A percentile compares a stretch with the other conserved stretches of the same genome.
Conservation (phyloP, 495 filamentous ascomycete species). For the Penicillium dipodomyicola region DNA sequence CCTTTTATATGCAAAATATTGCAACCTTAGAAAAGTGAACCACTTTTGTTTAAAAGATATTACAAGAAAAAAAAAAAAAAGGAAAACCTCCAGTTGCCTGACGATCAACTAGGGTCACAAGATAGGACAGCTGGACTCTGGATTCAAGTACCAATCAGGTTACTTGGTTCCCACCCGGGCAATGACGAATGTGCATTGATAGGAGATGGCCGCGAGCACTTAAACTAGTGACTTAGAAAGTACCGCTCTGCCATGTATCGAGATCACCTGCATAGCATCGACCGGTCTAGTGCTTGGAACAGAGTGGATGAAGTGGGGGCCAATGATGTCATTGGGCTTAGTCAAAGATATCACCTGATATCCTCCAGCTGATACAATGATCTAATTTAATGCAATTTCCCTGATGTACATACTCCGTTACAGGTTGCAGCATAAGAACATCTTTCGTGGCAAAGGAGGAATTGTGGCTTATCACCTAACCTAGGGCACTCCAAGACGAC, state of each 20-base stretch:
- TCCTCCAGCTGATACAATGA: background rate
- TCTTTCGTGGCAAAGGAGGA: background rate
- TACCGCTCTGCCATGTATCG: slow-evolving; percentile 4
- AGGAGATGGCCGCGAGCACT: background rate
- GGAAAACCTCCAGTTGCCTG: slow-evolving; percentile 23
- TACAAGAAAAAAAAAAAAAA: background rate
- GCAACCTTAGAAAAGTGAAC: background rate
- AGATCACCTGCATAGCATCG: slow-evolving; percentile 15
- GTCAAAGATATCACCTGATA: background rate
- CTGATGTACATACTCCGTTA: background rate
- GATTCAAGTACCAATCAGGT: slow-evolving; percentile 22
- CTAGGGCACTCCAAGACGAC: background rate
- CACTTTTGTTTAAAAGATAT: background rate
- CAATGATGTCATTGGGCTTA: slow-evolving; percentile 8
- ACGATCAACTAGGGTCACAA: slow-evolving; percentile 32
- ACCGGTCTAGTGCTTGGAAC: slow-evolving; percentile 10
- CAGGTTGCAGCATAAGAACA: no score
- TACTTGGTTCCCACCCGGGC: background rate
- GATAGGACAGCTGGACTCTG: slow-evolving; percentile 11
- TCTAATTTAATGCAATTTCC: background rate
- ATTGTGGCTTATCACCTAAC: background rate
- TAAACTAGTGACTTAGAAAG: slow-evolving; percentile 2
- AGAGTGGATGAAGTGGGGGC: slow-evolving; percentile 1
- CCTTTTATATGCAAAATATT: background rate
- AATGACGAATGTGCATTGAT: slow-evolving; percentile 8